A percentile compares a stretch with the other conserved stretches of the same genome.
These are phyloP conservation scores for Colletotrichum endophyticum DNA, from an alignment of 2,329 filamentous ascomycete genomes.

Conservation along the genomic window DNA sequence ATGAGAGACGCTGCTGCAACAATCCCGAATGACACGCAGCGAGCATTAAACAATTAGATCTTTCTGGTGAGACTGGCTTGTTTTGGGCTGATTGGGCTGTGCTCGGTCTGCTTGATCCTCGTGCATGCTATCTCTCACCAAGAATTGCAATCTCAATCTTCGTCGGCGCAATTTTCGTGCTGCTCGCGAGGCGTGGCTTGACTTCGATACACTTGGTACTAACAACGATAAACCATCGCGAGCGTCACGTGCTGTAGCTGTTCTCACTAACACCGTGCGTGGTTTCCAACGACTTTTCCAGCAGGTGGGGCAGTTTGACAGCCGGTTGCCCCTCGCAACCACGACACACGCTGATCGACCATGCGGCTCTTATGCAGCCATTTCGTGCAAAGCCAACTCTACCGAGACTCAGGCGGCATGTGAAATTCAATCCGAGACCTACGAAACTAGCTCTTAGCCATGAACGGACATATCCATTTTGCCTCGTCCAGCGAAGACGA, in stretches of 20 bases:
- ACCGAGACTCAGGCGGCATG: neutral
- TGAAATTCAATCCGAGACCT: neutral
- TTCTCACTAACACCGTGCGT: neutral
- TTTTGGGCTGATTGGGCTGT: neutral
- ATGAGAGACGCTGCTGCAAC: neutral
- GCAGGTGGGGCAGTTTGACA: neutral
- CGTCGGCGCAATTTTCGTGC: neutral
- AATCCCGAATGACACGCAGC: neutral
- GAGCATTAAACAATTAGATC: neutral
- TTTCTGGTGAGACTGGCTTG: neutral
- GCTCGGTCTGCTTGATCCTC: neutral
- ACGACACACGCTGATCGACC: neutral
- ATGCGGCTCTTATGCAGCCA: neutral
- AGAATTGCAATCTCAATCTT: neutral
- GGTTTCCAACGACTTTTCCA: neutral
- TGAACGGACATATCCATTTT: constrained; percentile 26
- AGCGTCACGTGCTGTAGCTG: neutral
- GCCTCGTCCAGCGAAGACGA: constrained; percentile 44
- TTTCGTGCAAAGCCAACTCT: neutral
- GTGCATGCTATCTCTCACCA: neutral
- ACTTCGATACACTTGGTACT: neutral
- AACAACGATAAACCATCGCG: neutral
- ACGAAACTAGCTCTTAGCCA: neutral
- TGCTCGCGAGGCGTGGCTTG: neutral
- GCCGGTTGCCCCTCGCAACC: constrained; percentile 19